Conservation (phyloP, 495 filamentous ascomycete species). For the Niebla homalea region DNA sequence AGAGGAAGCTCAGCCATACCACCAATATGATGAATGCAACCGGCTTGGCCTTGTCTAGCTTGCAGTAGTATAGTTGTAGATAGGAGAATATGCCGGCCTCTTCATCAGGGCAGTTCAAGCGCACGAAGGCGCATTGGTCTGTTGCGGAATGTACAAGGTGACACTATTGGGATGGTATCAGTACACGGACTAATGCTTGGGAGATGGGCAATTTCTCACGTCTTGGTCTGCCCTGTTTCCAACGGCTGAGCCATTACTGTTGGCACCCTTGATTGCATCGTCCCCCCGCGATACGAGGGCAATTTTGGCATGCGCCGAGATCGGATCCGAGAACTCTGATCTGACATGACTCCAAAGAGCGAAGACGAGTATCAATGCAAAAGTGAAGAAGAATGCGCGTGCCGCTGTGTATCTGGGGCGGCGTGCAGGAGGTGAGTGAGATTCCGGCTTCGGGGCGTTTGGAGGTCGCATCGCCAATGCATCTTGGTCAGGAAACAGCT, state of each 20-base stretch:
- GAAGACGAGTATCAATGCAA: conserved; percentile 21
- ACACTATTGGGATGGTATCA: conserved; percentile 41
- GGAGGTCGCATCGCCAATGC: too few relatives aligned
- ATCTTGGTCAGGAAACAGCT: too few relatives aligned
- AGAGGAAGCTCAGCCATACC: conserved; percentile 79
- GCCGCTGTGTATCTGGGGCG: conserved; percentile 17
- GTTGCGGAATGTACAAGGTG: conserved; percentile 59
- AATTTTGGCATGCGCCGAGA: neutral
- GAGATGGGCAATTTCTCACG: neutral
- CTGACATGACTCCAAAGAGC: conserved; percentile 16
- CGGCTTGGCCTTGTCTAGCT: conserved; percentile 50
- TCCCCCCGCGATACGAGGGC: neutral
- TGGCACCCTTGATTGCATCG: neutral
- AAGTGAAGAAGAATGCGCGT: conserved; percentile 25
- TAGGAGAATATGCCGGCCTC: conserved; percentile 85
- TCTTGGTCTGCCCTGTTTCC: neutral
- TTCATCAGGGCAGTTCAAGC: conserved; percentile 70
- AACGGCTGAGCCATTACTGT: neutral
- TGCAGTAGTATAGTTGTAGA: conserved; percentile 85
- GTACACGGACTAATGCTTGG: neutral
- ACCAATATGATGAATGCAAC: conserved; percentile 66
- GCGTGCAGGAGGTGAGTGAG: neutral
- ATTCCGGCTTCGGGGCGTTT: neutral
- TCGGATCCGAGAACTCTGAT: neutral
- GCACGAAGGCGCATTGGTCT: conserved; percentile 81